Conservation (phyloP, 176 grass and related monocot species). For the Oryza glaberrima region DNA sequence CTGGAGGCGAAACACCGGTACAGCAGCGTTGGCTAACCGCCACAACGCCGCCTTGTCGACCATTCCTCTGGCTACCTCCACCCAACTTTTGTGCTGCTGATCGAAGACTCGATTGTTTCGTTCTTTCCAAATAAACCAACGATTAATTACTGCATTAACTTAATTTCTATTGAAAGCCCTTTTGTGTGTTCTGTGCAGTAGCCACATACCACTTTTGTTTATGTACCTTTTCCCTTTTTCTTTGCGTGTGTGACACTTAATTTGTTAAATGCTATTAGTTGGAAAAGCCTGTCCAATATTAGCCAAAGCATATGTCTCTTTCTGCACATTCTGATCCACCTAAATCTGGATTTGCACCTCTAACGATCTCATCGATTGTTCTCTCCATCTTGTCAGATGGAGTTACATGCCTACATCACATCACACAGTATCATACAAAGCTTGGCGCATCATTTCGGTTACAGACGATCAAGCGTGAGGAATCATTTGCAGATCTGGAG, state of each 20-base stretch:
- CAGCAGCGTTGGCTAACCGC: too few species aligned
- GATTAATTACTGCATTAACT: too few species aligned
- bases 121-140: too few species aligned
- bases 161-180: too few species aligned
- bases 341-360: constrained; percentile 20
- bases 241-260: neutral
- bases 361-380: constrained; percentile 8
- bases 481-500: neutral
- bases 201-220: neutral
- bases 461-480: neutral
- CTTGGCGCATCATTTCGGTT: neutral
- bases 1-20: too few species aligned
- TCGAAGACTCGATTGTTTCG: too few species aligned
- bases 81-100: too few species aligned
- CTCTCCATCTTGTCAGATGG: neutral
- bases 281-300: constrained; percentile 7
- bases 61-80: too few species aligned
- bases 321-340: neutral
- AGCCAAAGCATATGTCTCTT: constrained; percentile 23
- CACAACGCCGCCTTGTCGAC: too few species aligned
- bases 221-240: neutral
- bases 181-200: neutral
- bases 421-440: too few species aligned
- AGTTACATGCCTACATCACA: neutral
- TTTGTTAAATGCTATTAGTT: neutral